Evolutionary conservation across 2,329 filamentous ascomycete genomes (phyloP).

Genomic region (Lasiodiplodia hormozganensis): DNA sequence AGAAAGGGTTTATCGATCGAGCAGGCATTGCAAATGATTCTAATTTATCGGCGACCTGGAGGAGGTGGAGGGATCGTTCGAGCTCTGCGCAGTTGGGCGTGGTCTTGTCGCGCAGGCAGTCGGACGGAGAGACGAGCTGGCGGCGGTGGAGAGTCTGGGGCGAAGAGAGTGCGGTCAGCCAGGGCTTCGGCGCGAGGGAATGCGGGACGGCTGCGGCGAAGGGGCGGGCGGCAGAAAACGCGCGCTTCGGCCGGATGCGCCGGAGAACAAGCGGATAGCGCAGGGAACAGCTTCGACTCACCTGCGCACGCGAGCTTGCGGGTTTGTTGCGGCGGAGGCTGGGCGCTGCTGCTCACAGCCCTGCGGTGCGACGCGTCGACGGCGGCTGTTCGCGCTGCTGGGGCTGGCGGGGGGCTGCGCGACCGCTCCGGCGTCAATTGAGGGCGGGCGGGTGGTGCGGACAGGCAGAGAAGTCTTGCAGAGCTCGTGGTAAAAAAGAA

Average conservation of each 20-base stretch:
- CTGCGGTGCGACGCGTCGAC: conserved; percentile 4
- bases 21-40: conserved; percentile 60
- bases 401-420: not conserved
- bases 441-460: not conserved
- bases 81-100: conserved; percentile 17
- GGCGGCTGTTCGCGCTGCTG: not conserved
- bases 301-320: conserved; percentile 3
- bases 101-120: not conserved
- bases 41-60: conserved; percentile 23
- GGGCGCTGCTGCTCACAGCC: not conserved
- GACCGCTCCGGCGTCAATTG: conserved; percentile 22
- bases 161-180: conserved; percentile 10
- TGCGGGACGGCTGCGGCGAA: conserved; percentile 21
- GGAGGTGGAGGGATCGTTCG: conserved; percentile 11
- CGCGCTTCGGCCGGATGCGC: conserved; percentile 24
- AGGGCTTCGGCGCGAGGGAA: conserved; percentile 5
- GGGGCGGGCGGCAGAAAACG: conserved; percentile 8
- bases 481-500: conserved; percentile 1
- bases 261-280: conserved; percentile 21
- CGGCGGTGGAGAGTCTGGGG: conserved; percentile 11
- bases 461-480: not conserved
- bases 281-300: conserved; percentile 11
- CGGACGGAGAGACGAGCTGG: not conserved
- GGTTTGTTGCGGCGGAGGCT: not conserved
- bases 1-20: conserved; percentile 66